A percentile compares a stretch with the other conserved stretches of the same genome.
phyloP scores from a whole-genome alignment of 1,139 yeast genomes.

The Saccharomycopsis crataegensis region DNA sequence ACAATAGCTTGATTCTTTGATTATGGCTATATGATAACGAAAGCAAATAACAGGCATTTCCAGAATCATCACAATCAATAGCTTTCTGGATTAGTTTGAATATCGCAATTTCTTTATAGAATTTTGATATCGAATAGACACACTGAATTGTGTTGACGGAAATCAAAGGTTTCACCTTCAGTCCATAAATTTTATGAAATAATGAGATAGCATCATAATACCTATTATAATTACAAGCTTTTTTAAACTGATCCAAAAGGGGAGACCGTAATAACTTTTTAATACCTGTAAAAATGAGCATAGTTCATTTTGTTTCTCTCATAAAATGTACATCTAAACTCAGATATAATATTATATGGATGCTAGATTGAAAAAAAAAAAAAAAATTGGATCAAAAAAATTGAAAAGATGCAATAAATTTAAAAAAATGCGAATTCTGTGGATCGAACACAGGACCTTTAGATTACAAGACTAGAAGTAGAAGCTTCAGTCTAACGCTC shows the following conservation, averaged over 20 bases:
- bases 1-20: background rate
- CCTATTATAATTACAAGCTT: too few relatives aligned
- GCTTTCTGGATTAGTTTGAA: background rate
- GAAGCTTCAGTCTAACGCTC: slow-evolving; percentile 73
- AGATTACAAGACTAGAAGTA: slow-evolving; percentile 36
- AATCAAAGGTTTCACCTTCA: too few relatives aligned
- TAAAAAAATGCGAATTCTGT: slow-evolving; percentile 59
- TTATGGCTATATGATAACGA: background rate
- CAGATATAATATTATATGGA: background rate
- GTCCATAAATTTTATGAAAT: too few relatives aligned
- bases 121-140: too few relatives aligned
- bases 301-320: background rate
- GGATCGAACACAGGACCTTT: slow-evolving; percentile 95
- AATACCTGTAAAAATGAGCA: background rate
- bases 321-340: background rate
- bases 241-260: background rate
- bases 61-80: background rate
- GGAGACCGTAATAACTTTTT: background rate
- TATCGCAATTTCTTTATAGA: too few relatives aligned
- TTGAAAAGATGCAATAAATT: background rate
- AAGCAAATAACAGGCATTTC: background rate
- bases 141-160: too few relatives aligned
- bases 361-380: background rate
- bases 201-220: too few relatives aligned
- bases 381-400: background rate